Evolutionary conservation across 2,329 filamentous ascomycete genomes (phyloP).

Genomic region (Alternaria gaisen): DNA sequence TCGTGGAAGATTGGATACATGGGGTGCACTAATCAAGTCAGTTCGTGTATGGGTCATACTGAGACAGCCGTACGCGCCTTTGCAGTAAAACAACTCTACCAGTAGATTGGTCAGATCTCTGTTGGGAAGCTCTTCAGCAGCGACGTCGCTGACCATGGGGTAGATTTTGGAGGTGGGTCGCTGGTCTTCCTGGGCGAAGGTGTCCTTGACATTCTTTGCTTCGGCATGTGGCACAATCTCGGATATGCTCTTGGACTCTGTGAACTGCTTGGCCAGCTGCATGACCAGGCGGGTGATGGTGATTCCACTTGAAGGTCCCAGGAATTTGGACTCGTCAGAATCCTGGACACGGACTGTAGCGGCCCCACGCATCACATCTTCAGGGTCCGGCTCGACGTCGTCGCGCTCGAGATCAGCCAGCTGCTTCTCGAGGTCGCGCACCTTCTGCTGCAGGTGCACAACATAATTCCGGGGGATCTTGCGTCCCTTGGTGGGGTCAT

Average conservation of each 20-base stretch:
- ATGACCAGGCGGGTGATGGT: conserved; percentile 94
- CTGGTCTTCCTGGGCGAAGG: conserved; percentile 70
- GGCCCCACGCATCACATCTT: conserved; percentile 86
- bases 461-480: conserved; percentile 93
- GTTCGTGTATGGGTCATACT: conserved; percentile 20
- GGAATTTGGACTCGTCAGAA: conserved; percentile 86
- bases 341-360: conserved; percentile 86
- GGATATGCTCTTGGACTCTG: conserved; percentile 87
- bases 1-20: conserved; percentile 91
- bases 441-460: conserved; percentile 86
- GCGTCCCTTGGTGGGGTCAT: conserved; percentile 84
- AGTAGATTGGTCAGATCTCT: conserved; percentile 78
- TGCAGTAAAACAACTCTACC: conserved; percentile 84
- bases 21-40: conserved; percentile 72
- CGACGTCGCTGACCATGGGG: conserved; percentile 85
- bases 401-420: conserved; percentile 81
- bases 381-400: conserved; percentile 73
- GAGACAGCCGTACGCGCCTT: conserved; percentile 63
- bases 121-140: conserved; percentile 78
- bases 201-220: conserved; percentile 72
- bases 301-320: conserved; percentile 94
- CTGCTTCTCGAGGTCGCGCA: conserved; percentile 82
- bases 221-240: conserved; percentile 85
- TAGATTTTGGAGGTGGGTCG: conserved; percentile 82
- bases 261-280: conserved; percentile 94